Conservation (phyloP, 1,139 yeast species). For the Taphrina flavorubra region DNA sequence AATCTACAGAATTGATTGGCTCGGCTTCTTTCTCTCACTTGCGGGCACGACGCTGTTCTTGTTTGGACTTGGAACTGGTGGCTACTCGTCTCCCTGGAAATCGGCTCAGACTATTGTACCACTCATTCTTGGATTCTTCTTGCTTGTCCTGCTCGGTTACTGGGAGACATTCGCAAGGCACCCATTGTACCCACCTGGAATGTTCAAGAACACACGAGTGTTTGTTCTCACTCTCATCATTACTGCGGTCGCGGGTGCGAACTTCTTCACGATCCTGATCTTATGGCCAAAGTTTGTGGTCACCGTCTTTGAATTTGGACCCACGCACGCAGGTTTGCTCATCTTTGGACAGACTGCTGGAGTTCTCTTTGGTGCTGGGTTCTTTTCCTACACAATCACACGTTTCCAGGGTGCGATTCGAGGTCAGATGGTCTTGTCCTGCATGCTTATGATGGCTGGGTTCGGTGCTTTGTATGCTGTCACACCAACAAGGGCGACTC, state of each 20-base stretch:
- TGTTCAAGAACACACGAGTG: conserved; percentile 38
- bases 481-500: conserved; percentile 11
- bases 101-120: conserved; percentile 35
- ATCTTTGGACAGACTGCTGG: conserved; percentile 34
- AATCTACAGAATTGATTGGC: conserved; percentile 29
- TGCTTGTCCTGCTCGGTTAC: conserved; percentile 22
- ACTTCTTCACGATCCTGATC: conserved; percentile 38
- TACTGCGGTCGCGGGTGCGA: conserved; percentile 39
- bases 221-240: conserved; percentile 38
- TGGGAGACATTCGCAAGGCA: conserved; percentile 32
- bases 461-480: conserved; percentile 29
- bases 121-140: conserved; percentile 29
- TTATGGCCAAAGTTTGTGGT: conserved; percentile 33
- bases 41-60: conserved; percentile 32
- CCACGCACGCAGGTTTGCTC: conserved; percentile 35
- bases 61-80: conserved; percentile 39
- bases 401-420: conserved; percentile 39
- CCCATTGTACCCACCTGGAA: conserved; percentile 38
- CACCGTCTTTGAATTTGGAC: conserved; percentile 24
- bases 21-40: conserved; percentile 29
- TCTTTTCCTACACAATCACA: conserved; percentile 38
- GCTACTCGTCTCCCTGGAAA: conserved; percentile 33
- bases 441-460: conserved; percentile 33
- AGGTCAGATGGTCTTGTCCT: conserved; percentile 30
- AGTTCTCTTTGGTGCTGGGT: conserved; percentile 35